A percentile compares a stretch with the other conserved stretches of the same genome.
Evolutionary conservation across 495 filamentous ascomycete species (phyloP).

Genomic region (Neurospora sp.): DNA sequence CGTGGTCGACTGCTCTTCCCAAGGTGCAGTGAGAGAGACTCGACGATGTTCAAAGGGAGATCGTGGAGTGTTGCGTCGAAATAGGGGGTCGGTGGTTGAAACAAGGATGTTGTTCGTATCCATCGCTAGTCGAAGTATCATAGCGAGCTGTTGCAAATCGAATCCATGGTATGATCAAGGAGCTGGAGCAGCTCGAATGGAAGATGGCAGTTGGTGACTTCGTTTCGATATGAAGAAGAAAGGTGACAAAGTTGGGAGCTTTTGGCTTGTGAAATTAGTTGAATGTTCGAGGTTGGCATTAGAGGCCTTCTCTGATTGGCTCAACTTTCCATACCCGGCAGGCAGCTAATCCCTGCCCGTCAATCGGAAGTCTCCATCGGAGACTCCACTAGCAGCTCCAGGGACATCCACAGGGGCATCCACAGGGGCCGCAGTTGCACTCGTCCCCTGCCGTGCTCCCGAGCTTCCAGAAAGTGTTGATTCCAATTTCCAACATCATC

Average conservation of each 20-base stretch:
- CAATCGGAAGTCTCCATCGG: not conserved
- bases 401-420: not conserved
- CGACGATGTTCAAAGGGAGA: not conserved
- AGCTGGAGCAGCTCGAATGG: not conserved
- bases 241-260: not conserved
- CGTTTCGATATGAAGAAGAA: not conserved
- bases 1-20: slow-evolving; percentile 35
- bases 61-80: not conserved
- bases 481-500: not conserved
- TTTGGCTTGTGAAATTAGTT: not conserved
- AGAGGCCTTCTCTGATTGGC: not conserved
- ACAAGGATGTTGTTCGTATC: not conserved
- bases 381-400: not conserved
- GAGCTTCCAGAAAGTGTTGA: not conserved
- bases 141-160: not conserved
- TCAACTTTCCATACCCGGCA: not conserved
- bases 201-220: not conserved
- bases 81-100: not conserved
- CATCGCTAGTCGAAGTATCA: not conserved
- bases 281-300: not conserved
- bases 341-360: not conserved
- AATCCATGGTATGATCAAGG: not conserved
- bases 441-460: not conserved
- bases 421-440: not conserved
- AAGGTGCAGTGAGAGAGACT: slow-evolving; percentile 1